A percentile compares a stretch with the other conserved stretches of the same genome.
Evolutionary conservation across 2,329 filamentous ascomycete genomes (phyloP).

Genomic region (Fusarium sp.): DNA sequence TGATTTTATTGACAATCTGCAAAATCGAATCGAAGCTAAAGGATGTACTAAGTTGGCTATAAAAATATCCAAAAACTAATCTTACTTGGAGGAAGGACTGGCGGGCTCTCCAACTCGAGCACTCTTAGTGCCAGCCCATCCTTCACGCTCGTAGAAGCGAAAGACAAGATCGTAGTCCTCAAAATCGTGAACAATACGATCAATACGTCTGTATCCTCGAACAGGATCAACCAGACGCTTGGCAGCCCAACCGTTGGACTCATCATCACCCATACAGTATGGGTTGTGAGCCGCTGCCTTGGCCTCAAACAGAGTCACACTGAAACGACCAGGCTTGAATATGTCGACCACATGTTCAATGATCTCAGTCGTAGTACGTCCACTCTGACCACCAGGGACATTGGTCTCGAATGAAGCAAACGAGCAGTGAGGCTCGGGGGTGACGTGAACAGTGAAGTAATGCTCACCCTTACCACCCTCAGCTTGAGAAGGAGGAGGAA

Average conservation of each 20-base stretch:
- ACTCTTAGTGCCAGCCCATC: constrained; percentile 72
- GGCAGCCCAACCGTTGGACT: constrained; percentile 54
- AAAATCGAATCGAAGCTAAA: not conserved
- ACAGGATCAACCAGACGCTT: constrained; percentile 81
- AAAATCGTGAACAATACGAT: constrained; percentile 96
- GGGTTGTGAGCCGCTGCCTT: constrained; percentile 70
- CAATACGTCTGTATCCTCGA: constrained; percentile 87
- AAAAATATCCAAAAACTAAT: constrained; percentile 4
- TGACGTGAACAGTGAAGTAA: constrained; percentile 99
- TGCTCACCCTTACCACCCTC: constrained; percentile 74
- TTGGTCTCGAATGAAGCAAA: constrained; percentile 99
- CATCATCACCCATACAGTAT: constrained; percentile 60
- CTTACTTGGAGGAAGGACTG: constrained; percentile 47
- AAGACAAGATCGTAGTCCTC: constrained; percentile 98
- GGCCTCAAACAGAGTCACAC: constrained; percentile 94
- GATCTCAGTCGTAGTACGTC: constrained; percentile 89
- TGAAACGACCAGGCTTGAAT: constrained; percentile 98
- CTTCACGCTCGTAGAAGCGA: constrained; percentile 93
- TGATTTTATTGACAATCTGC: not conserved
- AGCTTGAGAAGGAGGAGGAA: constrained; percentile 76
- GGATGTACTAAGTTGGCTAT: constrained; percentile 22
- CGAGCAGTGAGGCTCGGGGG: constrained; percentile 95
- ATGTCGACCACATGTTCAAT: constrained; percentile 95
- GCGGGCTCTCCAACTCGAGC: constrained; percentile 69
- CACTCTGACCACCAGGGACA: constrained; percentile 89